These are phyloP conservation scores for Phoenix roebelenii DNA, from an alignment of 176 grass and related monocot genomes.

Conservation along the genomic window DNA sequence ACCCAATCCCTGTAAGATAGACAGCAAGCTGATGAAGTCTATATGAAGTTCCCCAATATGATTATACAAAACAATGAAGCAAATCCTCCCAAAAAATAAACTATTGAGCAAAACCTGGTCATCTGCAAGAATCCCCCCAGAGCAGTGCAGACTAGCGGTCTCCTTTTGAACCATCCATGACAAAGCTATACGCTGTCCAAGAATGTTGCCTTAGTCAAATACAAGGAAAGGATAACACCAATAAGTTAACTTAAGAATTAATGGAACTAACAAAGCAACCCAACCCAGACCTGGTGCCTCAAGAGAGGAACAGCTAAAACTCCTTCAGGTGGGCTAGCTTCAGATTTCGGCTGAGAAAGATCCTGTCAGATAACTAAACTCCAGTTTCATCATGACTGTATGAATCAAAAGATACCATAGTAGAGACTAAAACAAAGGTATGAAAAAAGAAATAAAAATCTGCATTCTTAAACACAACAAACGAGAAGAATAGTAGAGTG, in stretches of 20 bases:
- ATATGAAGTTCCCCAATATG: too few species aligned
- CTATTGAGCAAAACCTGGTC: constrained; percentile 61
- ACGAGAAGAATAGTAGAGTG: too few species aligned
- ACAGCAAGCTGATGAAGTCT: not conserved
- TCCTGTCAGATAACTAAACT: constrained; percentile 43
- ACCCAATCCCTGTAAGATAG: constrained; percentile 70
- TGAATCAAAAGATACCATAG: too few species aligned
- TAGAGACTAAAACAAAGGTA: too few species aligned
- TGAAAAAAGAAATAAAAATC: too few species aligned
- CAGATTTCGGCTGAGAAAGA: constrained; percentile 79
- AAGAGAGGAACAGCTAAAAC: constrained; percentile 73
- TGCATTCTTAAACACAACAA: too few species aligned
- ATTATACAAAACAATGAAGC: too few species aligned
- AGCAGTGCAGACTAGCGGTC: constrained; percentile 52
- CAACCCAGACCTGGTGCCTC: constrained; percentile 73
- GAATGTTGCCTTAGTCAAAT: constrained; percentile 17
- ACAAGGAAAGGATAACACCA: not conserved
- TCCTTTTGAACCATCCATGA: constrained; percentile 99
- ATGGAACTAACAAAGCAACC: not conserved
- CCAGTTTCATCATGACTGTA: too few species aligned
- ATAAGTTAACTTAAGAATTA: too few species aligned
- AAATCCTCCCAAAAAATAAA: not conserved
- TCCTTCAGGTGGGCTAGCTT: constrained; percentile 81
- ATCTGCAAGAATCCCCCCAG: constrained; percentile 97
- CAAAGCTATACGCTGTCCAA: constrained; percentile 76